Base-by-base conservation (phyloP, 2,329 filamentous ascomycete species). In the Alternaria sp. region DNA sequence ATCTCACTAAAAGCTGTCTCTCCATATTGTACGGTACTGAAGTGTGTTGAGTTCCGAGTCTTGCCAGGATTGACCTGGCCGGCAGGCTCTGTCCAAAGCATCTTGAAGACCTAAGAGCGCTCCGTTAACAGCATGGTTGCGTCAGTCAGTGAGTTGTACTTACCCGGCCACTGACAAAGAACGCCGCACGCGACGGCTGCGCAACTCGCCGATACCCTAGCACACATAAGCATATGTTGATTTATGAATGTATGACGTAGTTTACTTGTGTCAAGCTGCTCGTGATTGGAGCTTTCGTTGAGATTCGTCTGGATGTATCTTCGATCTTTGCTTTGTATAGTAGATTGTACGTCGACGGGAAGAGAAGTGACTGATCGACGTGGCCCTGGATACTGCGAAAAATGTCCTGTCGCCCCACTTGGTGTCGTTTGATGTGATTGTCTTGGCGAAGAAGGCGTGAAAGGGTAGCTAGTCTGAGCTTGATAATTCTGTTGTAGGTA, bases 211-310 rank as follows among this genome's bases (percentile, higher is more conserved):
- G 20, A 43, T 43, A 43, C 10, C 40, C 20, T 43, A 2, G 6
- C 2, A 6, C 6, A 14, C 3, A 1, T 43, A 14, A 43, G 20
- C 40, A 4, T 22, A 4, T 22, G 6, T 25, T 14, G 10, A 14
- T 16, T 7, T 3, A 2, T 0, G 2, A 3, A 43, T 0, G 20
- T 3, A 20, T 25, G 3, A 0, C 5, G 20, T 25, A 0, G 5
- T 2, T 14, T 25, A 43, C 40, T 22, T 3, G 12, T 3, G 20
- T 43, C 40, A 16, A 43, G 40, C 40, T 12, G 40, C 12, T 43
- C 40, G 5, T 22, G 2, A 3, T 14, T 43, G 1, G 4, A 18
- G n/a, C n/a, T 25, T 14, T 43, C 40, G 0, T 43, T 43, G 2
- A 14, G 20, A 14, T 25, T 25, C 1, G 40, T 25, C 7, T 43